Base-by-base conservation (phyloP, 306 rosid species). In the Lathyrus oleraceus region DNA sequence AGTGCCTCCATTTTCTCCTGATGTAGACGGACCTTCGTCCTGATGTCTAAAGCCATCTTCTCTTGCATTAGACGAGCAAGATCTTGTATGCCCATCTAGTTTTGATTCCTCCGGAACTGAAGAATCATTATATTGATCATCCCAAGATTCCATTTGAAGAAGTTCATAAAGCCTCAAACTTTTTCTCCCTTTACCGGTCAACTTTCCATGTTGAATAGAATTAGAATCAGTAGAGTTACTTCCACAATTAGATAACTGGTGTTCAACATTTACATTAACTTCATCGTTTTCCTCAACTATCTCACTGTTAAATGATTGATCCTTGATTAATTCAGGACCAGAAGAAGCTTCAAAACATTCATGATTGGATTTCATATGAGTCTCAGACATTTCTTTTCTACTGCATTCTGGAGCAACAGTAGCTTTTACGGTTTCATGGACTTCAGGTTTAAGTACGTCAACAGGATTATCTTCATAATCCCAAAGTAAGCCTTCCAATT, bases 401-500 rank as follows among this genome's bases (percentile, higher is more conserved):
- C 70, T 48, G 77, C 53, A 53, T 44, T 65, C 82, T 57, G 72
- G 69, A 69, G 73, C 53, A 20, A 54, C 25, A 20, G 53, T 69
- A 35, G 65, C 62, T 20, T 68, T 65, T 74, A 44, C 85, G 39
- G 66, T 38, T 27, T 40, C 57, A 61, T 28, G 76, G 70, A 43
- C 38, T 25, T 75, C 82, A 45, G 71, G 56, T 44, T 74, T 61
- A 44, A 67, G 76, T 27, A 66, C 44, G 77, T 72, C 85, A 8
- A 61, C 45, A 36, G 81, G 65, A 65, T 75, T 72, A 69, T 77
- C 84, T 78, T 84, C 91, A 72, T 82, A 82, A 72, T 82, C 85
- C 91, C 91, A 87, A 45, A 87, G 88, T 70, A 87, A 77, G 48
- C 91, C 91, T 73, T 87, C 88, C 48, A 87, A 74, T 78, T 87